Percentiles rank a stretch among this genome's conserved stretches.
phyloP scores from a whole-genome alignment of 2,329 filamentous ascomycete species.

The Didymella pinodella region DNA sequence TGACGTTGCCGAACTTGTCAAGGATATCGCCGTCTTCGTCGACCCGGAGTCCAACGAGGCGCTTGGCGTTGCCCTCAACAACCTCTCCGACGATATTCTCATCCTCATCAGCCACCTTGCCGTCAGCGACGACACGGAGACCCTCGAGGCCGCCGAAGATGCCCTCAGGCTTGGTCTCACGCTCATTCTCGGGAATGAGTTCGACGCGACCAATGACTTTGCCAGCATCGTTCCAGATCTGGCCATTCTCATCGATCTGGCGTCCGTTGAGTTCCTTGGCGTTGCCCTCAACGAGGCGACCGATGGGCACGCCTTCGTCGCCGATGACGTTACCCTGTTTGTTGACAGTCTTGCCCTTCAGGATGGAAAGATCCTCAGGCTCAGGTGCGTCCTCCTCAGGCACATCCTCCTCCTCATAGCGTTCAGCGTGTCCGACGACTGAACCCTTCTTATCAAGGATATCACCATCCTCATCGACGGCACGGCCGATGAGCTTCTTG shows the following conservation, averaged over 20 bases:
- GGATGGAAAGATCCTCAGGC: conserved; percentile 55
- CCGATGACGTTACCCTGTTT: conserved; percentile 61
- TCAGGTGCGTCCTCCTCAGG: conserved; percentile 50
- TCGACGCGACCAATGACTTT: conserved; percentile 73
- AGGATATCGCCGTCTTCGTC: conserved; percentile 70
- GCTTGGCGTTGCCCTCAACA: conserved; percentile 66
- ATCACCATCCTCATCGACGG: conserved; percentile 61
- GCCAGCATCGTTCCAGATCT: conserved; percentile 76
- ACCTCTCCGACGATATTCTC: conserved; percentile 62
- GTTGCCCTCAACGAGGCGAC: conserved; percentile 72
- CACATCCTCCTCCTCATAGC: conserved; percentile 69
- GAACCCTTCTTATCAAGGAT: conserved; percentile 63
- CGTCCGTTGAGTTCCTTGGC: conserved; percentile 69
- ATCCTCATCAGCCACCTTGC: conserved; percentile 60
- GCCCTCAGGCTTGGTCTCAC: conserved; percentile 59
- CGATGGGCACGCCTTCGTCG: conserved; percentile 61
- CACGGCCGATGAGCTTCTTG: conserved; percentile 60
- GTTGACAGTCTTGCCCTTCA: conserved; percentile 59
- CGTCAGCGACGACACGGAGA: conserved; percentile 57
- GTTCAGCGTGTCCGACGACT: conserved; percentile 61
- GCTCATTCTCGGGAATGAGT: conserved; percentile 72
- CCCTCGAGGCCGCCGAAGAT: conserved; percentile 60
- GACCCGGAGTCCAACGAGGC: conserved; percentile 65
- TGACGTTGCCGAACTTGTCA: conserved; percentile 68
- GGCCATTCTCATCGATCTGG: conserved; percentile 75